Conservation (phyloP, 176 grass and related monocot species). For the Musa beccarii region DNA sequence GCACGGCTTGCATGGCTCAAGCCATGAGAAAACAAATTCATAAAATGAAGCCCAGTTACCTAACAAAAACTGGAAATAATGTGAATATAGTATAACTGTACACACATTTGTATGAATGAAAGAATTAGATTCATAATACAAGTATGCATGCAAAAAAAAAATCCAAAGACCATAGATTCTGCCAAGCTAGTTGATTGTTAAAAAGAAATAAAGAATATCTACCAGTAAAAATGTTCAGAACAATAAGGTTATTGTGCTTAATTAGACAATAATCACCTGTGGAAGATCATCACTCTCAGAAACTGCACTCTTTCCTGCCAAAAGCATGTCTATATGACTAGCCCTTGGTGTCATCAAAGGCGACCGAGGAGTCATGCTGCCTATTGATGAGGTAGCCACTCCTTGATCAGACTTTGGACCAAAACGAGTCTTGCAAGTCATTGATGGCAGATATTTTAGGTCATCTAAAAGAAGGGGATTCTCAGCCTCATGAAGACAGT, state of each 20-base stretch:
- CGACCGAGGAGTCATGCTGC: constrained; percentile 89
- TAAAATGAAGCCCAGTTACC: too few relatives aligned
- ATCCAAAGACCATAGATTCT: too few relatives aligned
- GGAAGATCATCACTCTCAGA: constrained; percentile 73
- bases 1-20: too few relatives aligned
- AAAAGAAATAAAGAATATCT: too few relatives aligned
- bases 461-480: constrained; percentile 75
- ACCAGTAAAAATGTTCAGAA: neutral
- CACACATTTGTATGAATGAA: too few relatives aligned
- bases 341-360: constrained; percentile 80
- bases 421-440: constrained; percentile 94
- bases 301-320: constrained; percentile 59
- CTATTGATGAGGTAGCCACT: constrained; percentile 83
- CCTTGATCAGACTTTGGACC: constrained; percentile 87
- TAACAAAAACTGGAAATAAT: too few relatives aligned
- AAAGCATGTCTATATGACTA: constrained; percentile 84
- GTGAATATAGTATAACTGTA: too few relatives aligned
- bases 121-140: too few relatives aligned
- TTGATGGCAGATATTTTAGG: constrained; percentile 64
- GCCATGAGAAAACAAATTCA: too few relatives aligned
- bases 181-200: too few relatives aligned
- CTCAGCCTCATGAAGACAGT: constrained; percentile 66
- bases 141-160: too few relatives aligned
- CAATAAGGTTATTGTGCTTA: neutral
- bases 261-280: constrained; percentile 36